Conservation (phyloP, 2,329 filamentous ascomycete genomes). For the Akanthomyces dipterigenus region DNA sequence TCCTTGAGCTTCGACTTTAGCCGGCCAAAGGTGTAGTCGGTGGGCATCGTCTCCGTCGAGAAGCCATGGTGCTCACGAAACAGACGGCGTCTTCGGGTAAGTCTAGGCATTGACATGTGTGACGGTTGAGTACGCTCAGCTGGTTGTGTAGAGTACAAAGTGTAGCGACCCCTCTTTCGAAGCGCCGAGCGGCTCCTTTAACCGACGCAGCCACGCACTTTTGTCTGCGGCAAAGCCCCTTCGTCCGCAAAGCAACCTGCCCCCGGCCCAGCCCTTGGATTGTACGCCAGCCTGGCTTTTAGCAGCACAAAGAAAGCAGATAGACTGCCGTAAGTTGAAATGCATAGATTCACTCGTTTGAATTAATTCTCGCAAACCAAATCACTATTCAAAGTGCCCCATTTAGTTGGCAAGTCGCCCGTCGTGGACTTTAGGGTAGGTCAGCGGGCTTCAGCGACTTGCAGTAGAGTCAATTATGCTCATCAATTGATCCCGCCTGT, state of each 20-base stretch:
- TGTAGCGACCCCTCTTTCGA: background rate
- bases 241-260: background rate
- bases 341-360: too few relatives aligned
- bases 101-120: background rate
- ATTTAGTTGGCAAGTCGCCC: too few relatives aligned
- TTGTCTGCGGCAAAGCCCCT: background rate
- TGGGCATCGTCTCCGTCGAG: background rate
- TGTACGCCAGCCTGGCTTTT: too few relatives aligned
- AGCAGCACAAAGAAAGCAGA: too few relatives aligned
- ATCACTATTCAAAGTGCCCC: too few relatives aligned
- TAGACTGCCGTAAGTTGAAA: too few relatives aligned
- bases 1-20: slow-evolving; percentile 36
- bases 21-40: background rate
- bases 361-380: too few relatives aligned
- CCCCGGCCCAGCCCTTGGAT: background rate
- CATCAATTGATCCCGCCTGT: too few relatives aligned
- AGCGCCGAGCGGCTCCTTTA: background rate
- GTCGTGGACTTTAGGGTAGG: too few relatives aligned
- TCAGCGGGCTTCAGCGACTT: too few relatives aligned
- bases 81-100: background rate
- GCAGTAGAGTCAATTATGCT: too few relatives aligned
- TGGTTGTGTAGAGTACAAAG: background rate
- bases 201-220: background rate
- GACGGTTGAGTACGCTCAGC: background rate
- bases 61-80: background rate